Evolutionary conservation across 371 early-diverging fungal genomes (phyloP), one percentile per base, ranked within the genome.

Genomic region (Catenaria anguillulae): DNA sequence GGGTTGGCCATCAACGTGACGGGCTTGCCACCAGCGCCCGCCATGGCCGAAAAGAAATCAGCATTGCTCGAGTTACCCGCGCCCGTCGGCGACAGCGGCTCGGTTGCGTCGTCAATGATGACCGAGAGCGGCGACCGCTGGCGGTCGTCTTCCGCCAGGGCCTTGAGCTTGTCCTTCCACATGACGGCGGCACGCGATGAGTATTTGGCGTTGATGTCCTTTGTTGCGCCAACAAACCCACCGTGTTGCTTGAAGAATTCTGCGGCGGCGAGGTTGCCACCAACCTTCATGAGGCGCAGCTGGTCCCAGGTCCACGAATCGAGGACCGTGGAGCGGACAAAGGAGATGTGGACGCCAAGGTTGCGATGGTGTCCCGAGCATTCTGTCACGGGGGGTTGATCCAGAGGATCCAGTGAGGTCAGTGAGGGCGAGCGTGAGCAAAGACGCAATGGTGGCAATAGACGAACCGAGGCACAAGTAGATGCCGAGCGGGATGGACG

Each of bases 391-490:
- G 12, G n/a, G n/a, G n/a, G n/a, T n/a, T n/a, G n/a, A n/a, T n/a
- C n/a, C n/a, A n/a, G n/a, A n/a, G 31, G 4, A 31, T 31, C 5
- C 12, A n/a, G 26, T 23, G 52, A 8, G 5, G 31, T 31, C 33
- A 33, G 56, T 31, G 71, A n/a, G 74, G 74, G 29, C 8, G n/a
- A n/a, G n/a, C n/a, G n/a, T n/a, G n/a, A 56, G 33, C 34, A 10
- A 12, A 36, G 34, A 40, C 71, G 63, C 34, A 72, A 68, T 13
- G 8, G 37, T 37, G 10, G 88, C 85, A 34, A 97, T 86, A 17
- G 97, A 97, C 73, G 99, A 98, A 62, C 97, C 95, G 42, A 94
- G 81, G 74, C 99, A 99, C 60, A 98, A 78, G 72, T 97, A 99
- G 62, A 96, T 85, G 52, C 98, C 99, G 75, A 85, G 97, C 2